These are phyloP conservation scores for Ogataea pignaliae DNA, from an alignment of 805 yeast genomes.

Conservation along the genomic window DNA sequence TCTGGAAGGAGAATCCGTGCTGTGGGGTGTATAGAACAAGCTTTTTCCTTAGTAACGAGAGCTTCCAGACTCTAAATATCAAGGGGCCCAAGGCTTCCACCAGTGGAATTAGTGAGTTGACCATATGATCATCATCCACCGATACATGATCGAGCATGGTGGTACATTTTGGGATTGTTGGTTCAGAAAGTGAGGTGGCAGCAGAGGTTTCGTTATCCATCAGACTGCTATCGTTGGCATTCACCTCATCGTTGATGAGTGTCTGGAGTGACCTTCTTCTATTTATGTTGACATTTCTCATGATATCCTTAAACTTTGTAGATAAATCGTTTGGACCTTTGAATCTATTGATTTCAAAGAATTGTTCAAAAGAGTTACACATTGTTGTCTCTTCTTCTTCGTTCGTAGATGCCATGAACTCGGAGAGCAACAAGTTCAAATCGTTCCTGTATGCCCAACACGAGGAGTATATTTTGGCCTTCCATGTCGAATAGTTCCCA, in stretches of 20 bases:
- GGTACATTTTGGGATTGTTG: slow-evolving; percentile 7
- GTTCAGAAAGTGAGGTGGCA: slow-evolving; percentile 14
- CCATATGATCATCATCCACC: slow-evolving; percentile 37
- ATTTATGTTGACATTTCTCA: slow-evolving; percentile 16
- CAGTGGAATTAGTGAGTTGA: slow-evolving; percentile 41
- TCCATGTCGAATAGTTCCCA: slow-evolving; percentile 29
- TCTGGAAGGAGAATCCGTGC: slow-evolving; percentile 5
- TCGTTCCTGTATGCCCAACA: slow-evolving; percentile 41
- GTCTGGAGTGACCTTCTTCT: slow-evolving; percentile 21
- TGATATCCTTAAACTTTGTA: slow-evolving; percentile 20
- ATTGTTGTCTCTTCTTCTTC: slow-evolving; percentile 13
- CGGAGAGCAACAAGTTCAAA: slow-evolving; percentile 29
- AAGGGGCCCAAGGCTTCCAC: slow-evolving; percentile 58
- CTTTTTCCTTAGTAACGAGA: slow-evolving; percentile 52
- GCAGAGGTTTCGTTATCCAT: slow-evolving; percentile 16
- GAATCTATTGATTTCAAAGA: slow-evolving; percentile 29
- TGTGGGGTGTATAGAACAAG: slow-evolving; percentile 40
- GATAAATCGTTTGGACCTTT: slow-evolving; percentile 25
- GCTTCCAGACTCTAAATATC: slow-evolving; percentile 59
- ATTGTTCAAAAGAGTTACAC: slow-evolving; percentile 19
- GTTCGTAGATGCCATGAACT: slow-evolving; percentile 21
- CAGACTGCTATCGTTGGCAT: slow-evolving; percentile 10
- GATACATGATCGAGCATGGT: slow-evolving; percentile 6
- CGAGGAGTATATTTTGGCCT: slow-evolving; percentile 35
- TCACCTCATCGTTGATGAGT: slow-evolving; percentile 13